Evolutionary conservation across 305 asterid species (phyloP), one percentile per base, ranked within the genome.

Genomic region (Fraxinus sp.): DNA sequence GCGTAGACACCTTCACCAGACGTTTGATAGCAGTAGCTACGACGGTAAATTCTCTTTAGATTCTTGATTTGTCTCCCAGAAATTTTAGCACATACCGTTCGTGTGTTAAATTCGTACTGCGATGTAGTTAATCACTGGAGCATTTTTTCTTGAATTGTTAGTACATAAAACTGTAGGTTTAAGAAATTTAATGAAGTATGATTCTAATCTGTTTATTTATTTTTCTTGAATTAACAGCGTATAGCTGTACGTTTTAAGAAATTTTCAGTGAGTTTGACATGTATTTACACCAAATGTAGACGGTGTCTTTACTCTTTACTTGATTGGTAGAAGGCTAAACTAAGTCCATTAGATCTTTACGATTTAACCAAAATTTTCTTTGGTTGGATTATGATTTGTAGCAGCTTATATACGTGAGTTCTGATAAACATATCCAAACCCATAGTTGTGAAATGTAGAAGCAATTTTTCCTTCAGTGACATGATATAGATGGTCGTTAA

Each of bases 1-100:
- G 95, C 98, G 99, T 2, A 90, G 99, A 83, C 91, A 95, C 87
- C 97, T 95, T 76, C 95, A 94, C 41, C 99, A 95, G 92, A 89
- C 90, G 35, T 90, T 94, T 80, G 95, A 91, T 83, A 89, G 94
- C 91, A 91, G 97, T 82, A 95, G 98, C 90, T 95, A 95, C 37
- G 99, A 95, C 77, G 99, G 99, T 95, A 81, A 71, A 85, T 6
- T 59, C 79, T 41, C 77, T 59, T 83, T 10, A 52, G 22, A 4
- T 52, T 52, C 64, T 52, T n/a, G 8, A 52, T 52, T 52, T 16
- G 22, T 52, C 5, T 16, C 22, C 9, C 64, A 5, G 64, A 4
- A n/a, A 16, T 52, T 52, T 52, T 52, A 14, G 57, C 57, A 10
- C 43, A 37, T 37, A 37, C 43, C 43, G 43, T 37, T 13, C n/a